Base-by-base conservation (phyloP, 352 stramenopile species). In the Phytophthora multivora region DNA sequence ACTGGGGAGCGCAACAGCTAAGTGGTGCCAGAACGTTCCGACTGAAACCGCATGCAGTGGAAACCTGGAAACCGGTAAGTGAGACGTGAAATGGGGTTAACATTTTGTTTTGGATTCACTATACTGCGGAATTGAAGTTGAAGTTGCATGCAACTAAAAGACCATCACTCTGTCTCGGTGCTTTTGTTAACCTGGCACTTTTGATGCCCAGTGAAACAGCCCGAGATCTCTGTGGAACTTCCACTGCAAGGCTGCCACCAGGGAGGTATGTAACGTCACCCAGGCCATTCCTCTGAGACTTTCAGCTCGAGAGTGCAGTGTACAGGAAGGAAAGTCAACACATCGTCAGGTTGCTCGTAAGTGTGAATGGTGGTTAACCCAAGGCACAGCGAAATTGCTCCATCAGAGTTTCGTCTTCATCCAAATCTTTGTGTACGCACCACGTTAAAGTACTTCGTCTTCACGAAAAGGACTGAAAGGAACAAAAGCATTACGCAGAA, bases 401-500 rank as follows among this genome's bases (percentile, higher is more conserved):
- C 4, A 23, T 4, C 21, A 23, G 21, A 23, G 21, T 23, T 23
- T 31, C 23, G 41, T 30, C n/a, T 26, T 16, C 0, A 40, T 9
- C n/a, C 15, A 4, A 49, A 39, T 10, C 43, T 36, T n/a, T 15
- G 28, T 13, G 8, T 33, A 33, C 21, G 21, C 21, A 23, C 21
- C 21, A 23, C 28, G 28, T 33, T 8, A 33, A 33, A 33, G 28
- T 33, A n/a, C n/a, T n/a, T n/a, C n/a, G n/a, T n/a, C n/a, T n/a
- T n/a, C n/a, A n/a, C n/a, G 1, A 6, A 3, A 45, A 33, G 9
- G 28, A 33, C 28, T 31, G 11, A 42, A 28, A 33, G 31, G 42
- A 70, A 69, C 57, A 67, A 49, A 66, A 59, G 59, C 49, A 63
- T 70, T 55, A 73, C 49, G 55, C 60, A 70, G 43, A 66, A 61